Percentiles rank a stretch among this genome's conserved stretches.
phyloP scores from a whole-genome alignment of 441 rosid species.

The Gossypium lobatum region DNA sequence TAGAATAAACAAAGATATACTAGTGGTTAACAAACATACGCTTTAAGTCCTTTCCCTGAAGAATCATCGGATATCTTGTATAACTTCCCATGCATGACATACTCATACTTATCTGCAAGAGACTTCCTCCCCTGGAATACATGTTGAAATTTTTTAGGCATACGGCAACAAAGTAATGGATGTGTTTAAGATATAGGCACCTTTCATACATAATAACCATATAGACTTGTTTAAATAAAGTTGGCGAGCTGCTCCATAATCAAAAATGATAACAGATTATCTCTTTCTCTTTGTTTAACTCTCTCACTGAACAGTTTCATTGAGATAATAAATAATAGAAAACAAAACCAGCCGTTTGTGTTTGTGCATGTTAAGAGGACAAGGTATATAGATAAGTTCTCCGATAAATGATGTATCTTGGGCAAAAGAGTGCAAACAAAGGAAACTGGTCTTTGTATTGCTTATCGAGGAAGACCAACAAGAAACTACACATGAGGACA shows the following conservation, averaged over 20 bases:
- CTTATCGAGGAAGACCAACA: background rate
- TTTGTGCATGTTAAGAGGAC: background rate
- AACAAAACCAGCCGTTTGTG: background rate
- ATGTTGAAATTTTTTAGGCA: background rate
- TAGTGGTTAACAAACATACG: constrained; percentile 37
- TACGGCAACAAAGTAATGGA: background rate
- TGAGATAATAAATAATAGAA: background rate
- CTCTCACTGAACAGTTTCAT: background rate
- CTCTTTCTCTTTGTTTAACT: background rate
- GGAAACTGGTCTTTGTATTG: background rate
- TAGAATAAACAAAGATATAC: background rate
- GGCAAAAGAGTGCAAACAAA: background rate
- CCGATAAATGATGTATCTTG: background rate
- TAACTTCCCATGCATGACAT: constrained; percentile 88
- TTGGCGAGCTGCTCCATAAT: background rate
- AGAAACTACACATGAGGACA: background rate
- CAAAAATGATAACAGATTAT: no score
- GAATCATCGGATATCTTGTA: constrained; percentile 75
- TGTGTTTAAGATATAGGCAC: background rate
- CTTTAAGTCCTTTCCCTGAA: constrained; percentile 50
- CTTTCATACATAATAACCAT: background rate
- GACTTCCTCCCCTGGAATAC: constrained; percentile 62
- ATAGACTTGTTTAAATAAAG: background rate
- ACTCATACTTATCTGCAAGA: constrained; percentile 85
- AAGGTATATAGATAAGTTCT: background rate